These are phyloP conservation scores for Melaleuca alternifolia DNA, from an alignment of 345 rosid species.

Conservation along the genomic window DNA sequence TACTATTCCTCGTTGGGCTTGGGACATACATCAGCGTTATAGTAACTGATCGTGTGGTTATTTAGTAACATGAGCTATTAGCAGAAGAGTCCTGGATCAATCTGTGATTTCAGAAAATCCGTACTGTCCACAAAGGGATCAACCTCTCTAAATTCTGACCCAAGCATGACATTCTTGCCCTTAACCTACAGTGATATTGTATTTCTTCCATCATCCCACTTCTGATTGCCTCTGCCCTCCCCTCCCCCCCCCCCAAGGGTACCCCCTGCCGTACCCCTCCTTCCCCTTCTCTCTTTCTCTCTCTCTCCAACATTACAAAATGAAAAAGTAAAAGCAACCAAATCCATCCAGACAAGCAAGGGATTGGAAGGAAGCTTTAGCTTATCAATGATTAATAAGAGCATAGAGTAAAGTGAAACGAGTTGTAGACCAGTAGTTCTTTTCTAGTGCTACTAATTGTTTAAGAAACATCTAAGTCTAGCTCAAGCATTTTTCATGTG, in stretches of 20 bases:
- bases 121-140: background rate
- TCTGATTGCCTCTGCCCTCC: background rate
- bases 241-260: background rate
- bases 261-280: too few relatives aligned
- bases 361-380: background rate
- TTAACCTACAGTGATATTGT: background rate
- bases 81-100: background rate
- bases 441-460: background rate
- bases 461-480: background rate
- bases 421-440: background rate
- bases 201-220: background rate
- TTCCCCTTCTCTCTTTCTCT: background rate
- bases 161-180: background rate
- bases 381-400: background rate
- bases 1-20: background rate
- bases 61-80: background rate
- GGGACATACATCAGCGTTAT: background rate
- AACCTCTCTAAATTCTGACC: too few relatives aligned
- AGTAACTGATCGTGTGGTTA: background rate
- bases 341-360: background rate
- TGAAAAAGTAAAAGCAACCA: background rate
- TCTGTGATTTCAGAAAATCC: background rate
- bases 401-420: background rate
- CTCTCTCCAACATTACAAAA: background rate
- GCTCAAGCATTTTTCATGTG: background rate